These are phyloP conservation scores for Sarcodon aspratus DNA, from an alignment of 768 basidiomycete species.

Conservation along the genomic window DNA sequence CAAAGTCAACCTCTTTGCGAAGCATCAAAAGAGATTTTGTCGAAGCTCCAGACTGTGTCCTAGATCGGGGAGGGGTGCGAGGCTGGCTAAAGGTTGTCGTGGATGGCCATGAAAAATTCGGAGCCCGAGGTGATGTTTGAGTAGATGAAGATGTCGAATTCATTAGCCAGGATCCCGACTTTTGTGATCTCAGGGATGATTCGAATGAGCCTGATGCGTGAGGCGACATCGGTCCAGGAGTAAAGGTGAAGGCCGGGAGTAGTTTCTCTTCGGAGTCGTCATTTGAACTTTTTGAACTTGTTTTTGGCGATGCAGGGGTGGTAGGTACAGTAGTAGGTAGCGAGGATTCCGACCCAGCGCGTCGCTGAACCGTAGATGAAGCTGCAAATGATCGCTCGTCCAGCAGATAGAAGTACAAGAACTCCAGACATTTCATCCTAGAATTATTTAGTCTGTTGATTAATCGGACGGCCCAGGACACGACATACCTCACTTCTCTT, in stretches of 20 bases:
- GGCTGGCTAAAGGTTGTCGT: constrained; percentile 4
- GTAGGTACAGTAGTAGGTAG: constrained; percentile 26
- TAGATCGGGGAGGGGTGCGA: constrained; percentile 6
- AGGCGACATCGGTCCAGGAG: not conserved
- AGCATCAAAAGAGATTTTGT: constrained; percentile 41
- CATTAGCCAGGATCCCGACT: constrained; percentile 7
- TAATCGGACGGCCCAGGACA: not conserved
- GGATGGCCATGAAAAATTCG: constrained; percentile 3
- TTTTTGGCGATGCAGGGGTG: not conserved
- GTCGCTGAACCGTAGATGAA: constrained; percentile 7
- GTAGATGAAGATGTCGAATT: constrained; percentile 6
- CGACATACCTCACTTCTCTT: constrained; percentile 72
- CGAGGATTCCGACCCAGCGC: constrained; percentile 14
- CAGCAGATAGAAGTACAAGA: constrained; percentile 88
- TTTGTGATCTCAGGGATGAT: not conserved
- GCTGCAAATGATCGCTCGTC: constrained; percentile 44
- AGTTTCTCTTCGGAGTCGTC: not conserved
- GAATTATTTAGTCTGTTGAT: not conserved
- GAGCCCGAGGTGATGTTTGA: constrained; percentile 5
- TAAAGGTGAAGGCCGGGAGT: not conserved
- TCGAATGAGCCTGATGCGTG: not conserved
- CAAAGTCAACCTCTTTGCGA: constrained; percentile 59
- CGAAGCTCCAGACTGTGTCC: not conserved
- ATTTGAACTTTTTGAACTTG: not conserved
- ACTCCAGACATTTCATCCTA: constrained; percentile 95